Conservation (phyloP, 2,329 filamentous ascomycete species). For the Aspergillus sojae region DNA sequence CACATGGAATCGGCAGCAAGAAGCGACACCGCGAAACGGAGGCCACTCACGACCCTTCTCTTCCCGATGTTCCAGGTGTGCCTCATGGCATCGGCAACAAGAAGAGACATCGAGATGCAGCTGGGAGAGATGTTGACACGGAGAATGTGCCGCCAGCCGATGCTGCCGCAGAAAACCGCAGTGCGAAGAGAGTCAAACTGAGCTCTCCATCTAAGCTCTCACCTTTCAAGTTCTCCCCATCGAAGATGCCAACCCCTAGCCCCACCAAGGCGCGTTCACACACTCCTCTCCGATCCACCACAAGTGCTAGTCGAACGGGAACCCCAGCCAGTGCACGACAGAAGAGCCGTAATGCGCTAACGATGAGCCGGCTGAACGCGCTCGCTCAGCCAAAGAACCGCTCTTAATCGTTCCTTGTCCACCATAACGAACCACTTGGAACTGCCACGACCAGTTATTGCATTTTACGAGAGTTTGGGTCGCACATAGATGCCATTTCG, state of each 20-base stretch:
- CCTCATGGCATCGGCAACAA: slow-evolving; percentile 45
- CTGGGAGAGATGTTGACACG: slow-evolving; percentile 32
- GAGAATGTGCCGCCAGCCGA: slow-evolving; percentile 38
- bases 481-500: slow-evolving; percentile 11
- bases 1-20: slow-evolving; percentile 43
- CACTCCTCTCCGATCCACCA: slow-evolving; percentile 32
- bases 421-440: neutral
- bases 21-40: slow-evolving; percentile 37
- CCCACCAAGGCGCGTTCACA: slow-evolving; percentile 39
- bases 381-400: slow-evolving; percentile 50
- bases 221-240: neutral
- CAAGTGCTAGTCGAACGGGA: slow-evolving; percentile 19
- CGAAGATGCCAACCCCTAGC: slow-evolving; percentile 28
- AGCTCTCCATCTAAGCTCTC: slow-evolving; percentile 25
- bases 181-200: slow-evolving; percentile 40
- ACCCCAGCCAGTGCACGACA: slow-evolving; percentile 35
- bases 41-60: slow-evolving; percentile 12
- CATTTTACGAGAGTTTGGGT: slow-evolving; percentile 9
- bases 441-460: slow-evolving; percentile 3
- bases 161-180: slow-evolving; percentile 30
- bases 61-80: slow-evolving; percentile 25
- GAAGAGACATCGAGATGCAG: slow-evolving; percentile 40
- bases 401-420: slow-evolving; percentile 20
- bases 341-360: slow-evolving; percentile 39
- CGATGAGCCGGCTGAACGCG: slow-evolving; percentile 51